Evolutionary conservation across 352 stramenopile species (phyloP), one percentile per base, ranked within the genome.

Genomic region (Phytophthora pseudosyringae): DNA sequence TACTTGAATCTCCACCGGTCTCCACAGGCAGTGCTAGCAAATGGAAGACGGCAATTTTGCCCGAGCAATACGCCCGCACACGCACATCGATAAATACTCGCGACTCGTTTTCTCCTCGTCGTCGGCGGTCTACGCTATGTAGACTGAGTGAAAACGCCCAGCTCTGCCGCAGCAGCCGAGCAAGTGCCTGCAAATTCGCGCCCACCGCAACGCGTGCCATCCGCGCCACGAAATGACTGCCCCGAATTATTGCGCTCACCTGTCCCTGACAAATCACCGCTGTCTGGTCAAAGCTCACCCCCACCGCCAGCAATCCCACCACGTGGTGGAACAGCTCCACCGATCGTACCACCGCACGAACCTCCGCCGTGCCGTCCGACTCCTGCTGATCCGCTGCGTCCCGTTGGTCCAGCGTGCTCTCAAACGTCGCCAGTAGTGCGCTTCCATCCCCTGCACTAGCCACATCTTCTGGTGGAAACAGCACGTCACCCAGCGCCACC

Each of bases 121-220:
- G 49, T 25, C 38, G 31, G 11, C 64, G 65, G 26, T 62, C 46
- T 13, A 62, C 41, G 25, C 18, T 44, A 21, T 66, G 53, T 3
- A 73, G 16, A 66, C 43, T 45, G 12, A 73, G 12, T 18, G 65
- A 59, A 46, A 73, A 69, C 26, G 65, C 48, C 65, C 65, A 73
- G 25, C 21, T 50, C 4, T 28, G 47, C 8, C 63, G 47, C 21
- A 73, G 9, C 35, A 69, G 26, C 26, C 21, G 41, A 45, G 47
- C 15, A 47, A 73, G 29, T 13, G 38, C 39, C 15, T 73, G 65
- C 11, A 73, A 44, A 40, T 69, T 73, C 31, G 52, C 52, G n/a
- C 59, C 47, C 21, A 73, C 16, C 0, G 21, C 65, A 16, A 58
- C 40, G 26, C 46, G 59, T 8, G 59, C 46, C 32, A 65, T 44